Evolutionary conservation across 2,329 filamentous ascomycete species (phyloP), one percentile per base, ranked within the genome.

Genomic region (Neospermospora avenae): DNA sequence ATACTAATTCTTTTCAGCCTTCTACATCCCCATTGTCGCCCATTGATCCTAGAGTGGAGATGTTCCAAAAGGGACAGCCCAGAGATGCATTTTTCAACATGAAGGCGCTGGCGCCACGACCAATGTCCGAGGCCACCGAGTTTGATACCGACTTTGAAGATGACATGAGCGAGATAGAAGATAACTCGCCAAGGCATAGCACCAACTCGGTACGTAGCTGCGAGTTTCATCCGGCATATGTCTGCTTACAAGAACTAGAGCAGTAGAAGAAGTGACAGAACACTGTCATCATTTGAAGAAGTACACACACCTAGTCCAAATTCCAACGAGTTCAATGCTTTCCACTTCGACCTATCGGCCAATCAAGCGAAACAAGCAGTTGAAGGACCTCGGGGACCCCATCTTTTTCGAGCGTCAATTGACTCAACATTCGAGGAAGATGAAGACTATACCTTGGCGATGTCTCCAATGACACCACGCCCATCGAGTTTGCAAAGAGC

Each of bases 271-370:
- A 96, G 91, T 77, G 85, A 93, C 71, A 93, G 91, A 3, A 96
- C 93, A 2, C 80, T 95, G 39, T 96, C 92, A 6, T 93, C 91
- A 1, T 92, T 89, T 69, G 91, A 96, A 70, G 92, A 96, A 72
- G 82, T 87, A 3, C 84, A 85, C 31, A 96, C 93, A 25, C 93
- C 93, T 18, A 83, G 84, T 63, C 88, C 88, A 48, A 82, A 78
- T 68, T 62, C 64, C 1, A 81, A 81, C 66, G 80, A 83, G 65
- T 81, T 84, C 62, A 81, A 80, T 63, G 79, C 80, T 28, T 90
- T 86, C 69, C 80, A 84, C 54, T 81, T 87, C 65, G 81, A 85
- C 46, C 77, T 82, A 62, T 81, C 81, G 16, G 68, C 75, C 42
- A 70, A 70, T 61, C 88, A 88, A n/a, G 68, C 75, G 42, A 70